A percentile compares a stretch with the other conserved stretches of the same genome.
Evolutionary conservation across 2,329 filamentous ascomycete genomes (phyloP).

Genomic region (Hypoxylon rubiginosum): DNA sequence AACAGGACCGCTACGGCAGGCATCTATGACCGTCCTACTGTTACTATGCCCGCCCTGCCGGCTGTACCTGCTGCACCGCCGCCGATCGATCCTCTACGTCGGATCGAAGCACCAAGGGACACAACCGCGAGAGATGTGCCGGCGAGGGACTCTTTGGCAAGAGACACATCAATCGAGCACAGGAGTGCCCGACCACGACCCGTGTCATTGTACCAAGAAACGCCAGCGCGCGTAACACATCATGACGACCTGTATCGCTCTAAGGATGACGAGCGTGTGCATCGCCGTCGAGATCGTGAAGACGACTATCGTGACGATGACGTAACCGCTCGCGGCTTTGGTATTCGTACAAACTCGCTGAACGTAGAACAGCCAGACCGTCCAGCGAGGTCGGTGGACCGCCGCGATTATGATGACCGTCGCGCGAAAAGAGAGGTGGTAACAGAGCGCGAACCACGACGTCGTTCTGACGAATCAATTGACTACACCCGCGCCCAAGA

Average conservation of each 20-base stretch:
- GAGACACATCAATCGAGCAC: slow-evolving; percentile 41
- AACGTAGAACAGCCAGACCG: slow-evolving; percentile 50
- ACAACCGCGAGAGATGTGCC: slow-evolving; percentile 32
- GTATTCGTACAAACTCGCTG: slow-evolving; percentile 61
- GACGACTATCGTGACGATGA: slow-evolving; percentile 62
- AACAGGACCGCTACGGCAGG: slow-evolving; percentile 59
- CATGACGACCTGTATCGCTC: slow-evolving; percentile 64
- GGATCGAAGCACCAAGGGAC: slow-evolving; percentile 54
- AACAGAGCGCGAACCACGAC: slow-evolving; percentile 50
- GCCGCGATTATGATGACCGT: slow-evolving; percentile 57
- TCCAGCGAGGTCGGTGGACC: slow-evolving; percentile 49
- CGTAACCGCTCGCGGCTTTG: slow-evolving; percentile 64
- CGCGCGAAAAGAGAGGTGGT: slow-evolving; percentile 54
- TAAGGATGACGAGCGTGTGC: slow-evolving; percentile 62
- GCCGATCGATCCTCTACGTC: slow-evolving; percentile 52
- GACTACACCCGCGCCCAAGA: slow-evolving; percentile 45
- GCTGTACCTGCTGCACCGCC: slow-evolving; percentile 56
- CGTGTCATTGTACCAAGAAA: slow-evolving; percentile 68
- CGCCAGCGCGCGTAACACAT: slow-evolving; percentile 58
- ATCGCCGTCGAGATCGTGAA: slow-evolving; percentile 59
- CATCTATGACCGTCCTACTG: slow-evolving; percentile 62
- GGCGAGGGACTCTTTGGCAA: slow-evolving; percentile 48
- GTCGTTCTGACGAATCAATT: slow-evolving; percentile 49
- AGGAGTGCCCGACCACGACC: slow-evolving; percentile 57
- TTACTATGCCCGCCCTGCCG: slow-evolving; percentile 62